Evolutionary conservation across 176 grass and related monocot species (phyloP).

Genomic region (Musa acuminata): DNA sequence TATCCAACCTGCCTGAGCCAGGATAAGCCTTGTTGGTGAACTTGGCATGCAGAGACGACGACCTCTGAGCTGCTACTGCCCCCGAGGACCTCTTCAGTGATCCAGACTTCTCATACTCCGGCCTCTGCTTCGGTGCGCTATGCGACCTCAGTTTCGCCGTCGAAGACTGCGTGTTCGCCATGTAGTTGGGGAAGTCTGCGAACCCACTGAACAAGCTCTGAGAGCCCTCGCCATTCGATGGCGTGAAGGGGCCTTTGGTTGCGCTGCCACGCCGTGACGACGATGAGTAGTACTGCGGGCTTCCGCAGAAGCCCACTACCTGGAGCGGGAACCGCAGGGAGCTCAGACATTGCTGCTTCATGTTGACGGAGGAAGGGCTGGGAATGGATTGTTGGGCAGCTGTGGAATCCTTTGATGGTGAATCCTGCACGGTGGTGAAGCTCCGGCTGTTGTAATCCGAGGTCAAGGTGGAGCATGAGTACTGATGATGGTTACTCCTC

Average conservation of each 20-base stretch:
- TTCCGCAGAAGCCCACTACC: slow-evolving; percentile 47
- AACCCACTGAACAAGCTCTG: slow-evolving; percentile 56
- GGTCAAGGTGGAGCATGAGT: slow-evolving; percentile 48
- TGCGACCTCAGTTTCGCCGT: slow-evolving; percentile 74
- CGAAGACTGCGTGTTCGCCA: slow-evolving; percentile 90
- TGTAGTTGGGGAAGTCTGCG: slow-evolving; percentile 82
- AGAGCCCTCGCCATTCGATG: slow-evolving; percentile 58
- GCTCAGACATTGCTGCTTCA: slow-evolving; percentile 35
- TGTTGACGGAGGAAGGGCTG: slow-evolving; percentile 52
- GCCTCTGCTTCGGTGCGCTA: slow-evolving; percentile 80
- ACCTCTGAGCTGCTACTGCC: slow-evolving; percentile 22
- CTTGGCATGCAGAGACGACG: slow-evolving; percentile 29
- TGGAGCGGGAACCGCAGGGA: slow-evolving; percentile 30
- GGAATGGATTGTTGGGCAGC: slow-evolving; percentile 45
- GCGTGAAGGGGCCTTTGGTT: slow-evolving; percentile 43
- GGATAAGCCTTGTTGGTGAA: slow-evolving; percentile 38
- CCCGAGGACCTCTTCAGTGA: slow-evolving; percentile 34
- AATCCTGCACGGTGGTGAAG: slow-evolving; percentile 49
- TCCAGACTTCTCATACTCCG: slow-evolving; percentile 46
- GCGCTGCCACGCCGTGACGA: slow-evolving; percentile 54
- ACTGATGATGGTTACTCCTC: slow-evolving; percentile 12
- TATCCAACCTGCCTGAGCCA: slow-evolving; percentile 37
- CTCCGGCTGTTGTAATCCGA: slow-evolving; percentile 54
- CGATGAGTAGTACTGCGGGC: slow-evolving; percentile 67
- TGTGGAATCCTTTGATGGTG: slow-evolving; percentile 65